These are phyloP conservation scores for Pseudocercospora fuligena DNA, from an alignment of 2,329 filamentous ascomycete species.

Conservation along the genomic window DNA sequence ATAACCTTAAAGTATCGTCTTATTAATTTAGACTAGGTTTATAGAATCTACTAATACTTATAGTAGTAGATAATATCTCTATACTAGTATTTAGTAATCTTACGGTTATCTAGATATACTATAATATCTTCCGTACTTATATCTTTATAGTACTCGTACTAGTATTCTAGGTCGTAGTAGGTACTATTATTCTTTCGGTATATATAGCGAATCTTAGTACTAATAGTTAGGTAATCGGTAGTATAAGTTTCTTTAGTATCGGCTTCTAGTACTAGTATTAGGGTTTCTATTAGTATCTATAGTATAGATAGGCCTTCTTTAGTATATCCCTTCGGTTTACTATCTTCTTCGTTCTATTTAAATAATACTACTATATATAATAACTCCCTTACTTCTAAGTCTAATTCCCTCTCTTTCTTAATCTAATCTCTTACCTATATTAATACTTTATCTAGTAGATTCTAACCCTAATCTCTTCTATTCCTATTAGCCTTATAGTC, in stretches of 20 bases:
- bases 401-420: neutral
- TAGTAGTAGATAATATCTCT: neutral
- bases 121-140: too few species aligned
- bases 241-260: neutral
- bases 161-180: neutral
- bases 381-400: neutral
- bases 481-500: neutral
- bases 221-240: neutral
- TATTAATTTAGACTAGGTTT: neutral
- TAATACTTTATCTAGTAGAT: neutral
- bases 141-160: neutral
- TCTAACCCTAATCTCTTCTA: neutral
- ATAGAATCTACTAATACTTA: neutral
- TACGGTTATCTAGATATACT: neutral
- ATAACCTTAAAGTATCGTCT: neutral
- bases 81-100: neutral
- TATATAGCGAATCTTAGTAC: neutral
- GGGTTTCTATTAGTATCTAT: neutral
- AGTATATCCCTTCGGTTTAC: neutral
- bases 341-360: neutral
- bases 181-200: neutral
- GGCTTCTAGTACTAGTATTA: neutral
- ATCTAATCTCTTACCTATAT: neutral
- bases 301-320: neutral
- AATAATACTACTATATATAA: neutral